Evolutionary conservation across 352 stramenopile species (phyloP), one percentile per base, ranked within the genome.

Genomic region (Phytophthora podocarpi): DNA sequence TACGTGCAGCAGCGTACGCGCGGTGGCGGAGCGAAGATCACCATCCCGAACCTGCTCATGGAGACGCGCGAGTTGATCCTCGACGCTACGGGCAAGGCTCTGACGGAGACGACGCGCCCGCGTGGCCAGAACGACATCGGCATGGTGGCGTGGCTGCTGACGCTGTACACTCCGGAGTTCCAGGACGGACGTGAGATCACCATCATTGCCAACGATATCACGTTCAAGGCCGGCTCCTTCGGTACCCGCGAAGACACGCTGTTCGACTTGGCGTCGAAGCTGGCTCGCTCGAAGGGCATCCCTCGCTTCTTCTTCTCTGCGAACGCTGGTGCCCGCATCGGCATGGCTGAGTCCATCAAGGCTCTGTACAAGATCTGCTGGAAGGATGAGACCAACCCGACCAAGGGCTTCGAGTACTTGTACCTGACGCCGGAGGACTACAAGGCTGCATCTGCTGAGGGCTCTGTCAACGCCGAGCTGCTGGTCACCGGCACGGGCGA

Each of bases 201-300:
- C 15, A 74, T 99, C 42, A 99, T 99, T 82, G 92, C 97, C 39
- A 99, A 99, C 79, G 98, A 99, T 69, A 99, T 99, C 70, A 99
- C 98, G 24, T 93, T 98, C 80, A 98, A 99, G 75, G 97, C 97
- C 37, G 98, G 98, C 28, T 99, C 96, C 45, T 99, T 99, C 70
- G 98, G 98, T 57, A 99, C 97, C 18, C 82, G 90, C 26, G 98
- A 99, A 76, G 98, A 99, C 83, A 88, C 97, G 48, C 85, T 99
- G 6, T 99, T 99, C 70, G 97, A 99, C 70, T 73, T 98, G 37
- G 98, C 97, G 23, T 99, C 94, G 26, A 96, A 98, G 77, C 93
- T 96, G 57, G 94, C 98, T 42, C 88, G 97, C 41, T 85, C 94
- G 24, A 87, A 93, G 64, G 82, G 91, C 37, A 92, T 99, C 36